A percentile compares a stretch with the other conserved stretches of the same genome.
phyloP scores from a whole-genome alignment of 768 basidiomycete species.

The Pulveroboletus sp. region DNA sequence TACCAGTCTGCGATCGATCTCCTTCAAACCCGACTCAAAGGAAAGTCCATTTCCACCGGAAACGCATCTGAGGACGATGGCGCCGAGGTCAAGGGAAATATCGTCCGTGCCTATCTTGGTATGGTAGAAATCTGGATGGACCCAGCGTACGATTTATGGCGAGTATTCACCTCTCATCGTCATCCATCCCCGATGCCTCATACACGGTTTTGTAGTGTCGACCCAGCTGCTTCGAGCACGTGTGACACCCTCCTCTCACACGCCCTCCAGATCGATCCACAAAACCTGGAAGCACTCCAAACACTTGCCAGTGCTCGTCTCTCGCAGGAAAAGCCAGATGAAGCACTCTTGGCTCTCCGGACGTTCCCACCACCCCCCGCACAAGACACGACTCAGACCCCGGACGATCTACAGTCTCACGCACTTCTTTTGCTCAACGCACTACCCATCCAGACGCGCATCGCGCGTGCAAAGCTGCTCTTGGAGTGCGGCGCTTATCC shows the following conservation, averaged over 20 bases:
- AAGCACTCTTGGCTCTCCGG: slow-evolving; percentile 49
- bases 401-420: slow-evolving; percentile 27
- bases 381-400: background rate
- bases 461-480: slow-evolving; percentile 75
- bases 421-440: slow-evolving; percentile 29
- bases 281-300: slow-evolving; percentile 76
- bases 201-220: slow-evolving; percentile 49
- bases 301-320: slow-evolving; percentile 81
- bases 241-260: slow-evolving; percentile 72
- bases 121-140: slow-evolving; percentile 99
- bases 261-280: slow-evolving; percentile 71
- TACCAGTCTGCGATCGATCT: slow-evolving; percentile 80
- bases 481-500: slow-evolving; percentile 70
- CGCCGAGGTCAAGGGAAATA: slow-evolving; percentile 57
- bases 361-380: slow-evolving; percentile 16
- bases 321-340: slow-evolving; percentile 80
- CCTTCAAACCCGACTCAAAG: slow-evolving; percentile 63
- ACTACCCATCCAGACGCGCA: slow-evolving; percentile 61
- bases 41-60: slow-evolving; percentile 51
- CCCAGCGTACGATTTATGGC: slow-evolving; percentile 83
- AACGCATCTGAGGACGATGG: slow-evolving; percentile 30
- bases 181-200: background rate
- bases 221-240: slow-evolving; percentile 72
- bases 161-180: slow-evolving; percentile 21
- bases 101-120: slow-evolving; percentile 74